A percentile compares a stretch with the other conserved stretches of the same genome.
These are phyloP conservation scores for Hanseniaspora hatyaiensis DNA, from an alignment of 805 yeast species.

Conservation along the genomic window DNA sequence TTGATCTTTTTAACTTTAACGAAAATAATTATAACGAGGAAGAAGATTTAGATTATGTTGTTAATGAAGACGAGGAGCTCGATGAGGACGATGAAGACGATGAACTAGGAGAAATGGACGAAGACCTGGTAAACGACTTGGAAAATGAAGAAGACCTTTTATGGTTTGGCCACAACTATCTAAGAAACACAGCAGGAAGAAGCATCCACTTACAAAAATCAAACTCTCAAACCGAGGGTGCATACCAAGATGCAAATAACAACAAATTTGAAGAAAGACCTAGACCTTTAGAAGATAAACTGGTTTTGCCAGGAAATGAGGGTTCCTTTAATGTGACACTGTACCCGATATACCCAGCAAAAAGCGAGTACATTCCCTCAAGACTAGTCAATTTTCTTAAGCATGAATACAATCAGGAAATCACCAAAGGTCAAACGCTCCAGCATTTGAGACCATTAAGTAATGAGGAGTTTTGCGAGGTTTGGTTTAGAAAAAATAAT, in stretches of 20 bases:
- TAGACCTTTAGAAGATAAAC: slow-evolving; percentile 35
- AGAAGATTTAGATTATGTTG: slow-evolving; percentile 14
- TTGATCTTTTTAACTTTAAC: slow-evolving; percentile 9
- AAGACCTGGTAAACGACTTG: slow-evolving; percentile 7
- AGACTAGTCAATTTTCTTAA: slow-evolving; percentile 69
- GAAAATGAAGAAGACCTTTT: slow-evolving; percentile 12
- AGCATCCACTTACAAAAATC: neutral
- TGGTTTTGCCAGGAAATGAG: slow-evolving; percentile 70
- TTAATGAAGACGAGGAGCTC: slow-evolving; percentile 12
- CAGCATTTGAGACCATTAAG: slow-evolving; percentile 75
- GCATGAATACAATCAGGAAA: slow-evolving; percentile 89
- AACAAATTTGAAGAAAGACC: slow-evolving; percentile 13
- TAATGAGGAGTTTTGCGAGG: slow-evolving; percentile 62
- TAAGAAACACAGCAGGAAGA: neutral
- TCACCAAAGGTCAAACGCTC: slow-evolving; percentile 75
- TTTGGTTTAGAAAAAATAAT: slow-evolving; percentile 53
- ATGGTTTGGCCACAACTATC: slow-evolving; percentile 9
- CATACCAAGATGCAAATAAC: slow-evolving; percentile 1
- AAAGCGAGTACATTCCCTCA: slow-evolving; percentile 51
- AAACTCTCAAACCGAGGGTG: neutral
- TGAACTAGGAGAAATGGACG: slow-evolving; percentile 3
- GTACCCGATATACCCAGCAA: slow-evolving; percentile 62
- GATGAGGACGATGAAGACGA: slow-evolving; percentile 15
- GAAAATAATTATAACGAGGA: slow-evolving; percentile 15
- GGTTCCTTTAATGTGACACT: slow-evolving; percentile 89